These are phyloP conservation scores for Debaryomyces subglobosus DNA, from an alignment of 1,139 yeast species.

Conservation along the genomic window DNA sequence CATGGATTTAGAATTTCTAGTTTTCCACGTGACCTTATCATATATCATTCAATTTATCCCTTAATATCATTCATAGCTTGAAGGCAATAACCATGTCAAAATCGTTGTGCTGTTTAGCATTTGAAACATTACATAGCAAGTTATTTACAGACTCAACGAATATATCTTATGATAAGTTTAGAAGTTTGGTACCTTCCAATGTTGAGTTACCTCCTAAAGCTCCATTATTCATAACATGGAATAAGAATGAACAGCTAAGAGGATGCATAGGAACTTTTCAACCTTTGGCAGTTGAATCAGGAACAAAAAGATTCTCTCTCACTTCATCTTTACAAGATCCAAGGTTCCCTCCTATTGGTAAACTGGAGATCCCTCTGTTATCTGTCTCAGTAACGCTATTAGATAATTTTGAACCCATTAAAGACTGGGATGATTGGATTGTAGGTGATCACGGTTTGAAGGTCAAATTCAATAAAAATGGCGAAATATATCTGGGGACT, in stretches of 20 bases:
- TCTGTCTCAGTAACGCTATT: conserved; percentile 64
- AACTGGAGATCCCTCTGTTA: conserved; percentile 53
- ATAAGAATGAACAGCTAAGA: conserved; percentile 57
- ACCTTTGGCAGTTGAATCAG: conserved; percentile 48
- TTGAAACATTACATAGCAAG: conserved; percentile 34
- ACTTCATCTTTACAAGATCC: conserved; percentile 75
- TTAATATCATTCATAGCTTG: neutral
- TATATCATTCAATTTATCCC: neutral
- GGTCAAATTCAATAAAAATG: conserved; percentile 47
- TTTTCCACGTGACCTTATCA: conserved; percentile 8
- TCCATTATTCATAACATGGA: conserved; percentile 86
- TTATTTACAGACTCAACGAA: conserved; percentile 20
- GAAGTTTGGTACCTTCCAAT: conserved; percentile 18
- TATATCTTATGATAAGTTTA: conserved; percentile 18
- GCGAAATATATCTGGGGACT: conserved; percentile 62
- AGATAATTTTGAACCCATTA: conserved; percentile 57
- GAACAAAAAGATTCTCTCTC: conserved; percentile 64
- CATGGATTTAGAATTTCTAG: no score
- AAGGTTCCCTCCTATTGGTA: conserved; percentile 69
- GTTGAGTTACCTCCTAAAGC: conserved; percentile 50
- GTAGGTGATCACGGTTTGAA: conserved; percentile 83
- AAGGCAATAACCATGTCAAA: conserved; percentile 25
- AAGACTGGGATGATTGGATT: conserved; percentile 68
- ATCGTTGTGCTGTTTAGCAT: conserved; percentile 44
- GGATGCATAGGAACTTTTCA: conserved; percentile 95